Evolutionary conservation across 371 early-diverging fungal genomes (phyloP).

Genomic region (Lichtheimia ornata): DNA sequence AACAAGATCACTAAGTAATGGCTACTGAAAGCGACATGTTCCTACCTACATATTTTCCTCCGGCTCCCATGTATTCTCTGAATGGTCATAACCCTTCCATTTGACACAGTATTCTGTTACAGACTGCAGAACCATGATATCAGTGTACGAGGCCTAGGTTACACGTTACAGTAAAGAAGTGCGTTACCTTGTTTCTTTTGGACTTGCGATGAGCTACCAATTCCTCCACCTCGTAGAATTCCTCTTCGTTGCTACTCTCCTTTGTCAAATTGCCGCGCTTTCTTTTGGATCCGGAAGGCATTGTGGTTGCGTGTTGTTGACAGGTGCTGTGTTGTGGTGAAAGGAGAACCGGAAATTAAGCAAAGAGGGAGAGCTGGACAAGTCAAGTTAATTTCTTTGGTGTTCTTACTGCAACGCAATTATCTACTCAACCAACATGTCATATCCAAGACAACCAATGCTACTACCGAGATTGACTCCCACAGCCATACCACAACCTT

Average conservation of each 20-base stretch:
- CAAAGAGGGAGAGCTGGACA: not conserved
- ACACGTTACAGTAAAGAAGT: too few relatives aligned
- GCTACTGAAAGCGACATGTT: too few relatives aligned
- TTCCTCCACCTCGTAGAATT: slow-evolving; percentile 30
- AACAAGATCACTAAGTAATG: not conserved
- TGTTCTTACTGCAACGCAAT: too few relatives aligned
- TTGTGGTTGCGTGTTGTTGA: too few relatives aligned
- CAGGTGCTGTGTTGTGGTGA: too few relatives aligned
- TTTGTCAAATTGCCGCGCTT: not conserved
- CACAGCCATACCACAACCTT: slow-evolving; percentile 14
- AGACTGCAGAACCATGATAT: slow-evolving; percentile 2
- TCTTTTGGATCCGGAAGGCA: not conserved
- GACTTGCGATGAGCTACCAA: slow-evolving; percentile 20
- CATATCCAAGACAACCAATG: not conserved
- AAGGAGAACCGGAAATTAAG: too few relatives aligned
- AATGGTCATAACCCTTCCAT: slow-evolving; percentile 32
- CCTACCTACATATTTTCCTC: slow-evolving; percentile 29
- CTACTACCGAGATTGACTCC: slow-evolving; percentile 13
- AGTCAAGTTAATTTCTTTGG: not conserved
- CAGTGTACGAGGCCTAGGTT: not conserved
- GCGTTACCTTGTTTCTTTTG: slow-evolving; percentile 8
- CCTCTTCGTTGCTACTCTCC: slow-evolving; percentile 11
- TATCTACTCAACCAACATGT: too few relatives aligned
- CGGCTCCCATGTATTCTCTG: slow-evolving; percentile 32
- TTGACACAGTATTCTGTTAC: slow-evolving; percentile 30